Conservation (phyloP, 257 asterid species). For the Solanum neorickii region DNA sequence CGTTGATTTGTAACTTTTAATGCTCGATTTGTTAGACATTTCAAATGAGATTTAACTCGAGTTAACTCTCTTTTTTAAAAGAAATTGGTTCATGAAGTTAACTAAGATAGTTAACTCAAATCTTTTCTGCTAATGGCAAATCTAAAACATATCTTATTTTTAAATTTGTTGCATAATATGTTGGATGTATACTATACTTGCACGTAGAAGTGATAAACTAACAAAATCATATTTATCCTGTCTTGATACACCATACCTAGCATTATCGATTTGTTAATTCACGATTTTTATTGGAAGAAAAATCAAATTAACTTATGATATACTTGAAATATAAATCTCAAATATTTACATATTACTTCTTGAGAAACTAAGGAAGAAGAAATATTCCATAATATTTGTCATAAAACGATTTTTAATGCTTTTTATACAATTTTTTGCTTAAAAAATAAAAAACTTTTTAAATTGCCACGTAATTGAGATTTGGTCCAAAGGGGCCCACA, state of each 20-base stretch:
- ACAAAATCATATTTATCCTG: not conserved
- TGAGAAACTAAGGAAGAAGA: too few relatives aligned
- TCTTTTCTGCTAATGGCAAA: not conserved
- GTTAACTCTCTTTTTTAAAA: not conserved
- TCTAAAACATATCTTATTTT: too few relatives aligned
- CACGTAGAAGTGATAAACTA: not conserved
- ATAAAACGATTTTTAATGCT: too few relatives aligned
- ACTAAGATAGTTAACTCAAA: not conserved
- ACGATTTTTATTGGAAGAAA: not conserved
- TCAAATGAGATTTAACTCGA: not conserved
- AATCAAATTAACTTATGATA: not conserved
- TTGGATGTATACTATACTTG: not conserved
- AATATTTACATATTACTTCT: not conserved
- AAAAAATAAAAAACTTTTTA: not conserved
- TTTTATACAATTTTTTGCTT: too few relatives aligned
- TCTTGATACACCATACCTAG: not conserved
- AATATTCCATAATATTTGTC: too few relatives aligned
- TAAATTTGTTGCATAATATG: not conserved
- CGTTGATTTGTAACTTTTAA: not conserved
- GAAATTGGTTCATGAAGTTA: not conserved
- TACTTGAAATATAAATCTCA: not conserved
- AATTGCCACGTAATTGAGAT: not conserved
- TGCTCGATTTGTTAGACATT: not conserved
- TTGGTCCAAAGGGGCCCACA: slow-evolving; percentile 2
- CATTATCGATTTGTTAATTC: not conserved